Evolutionary conservation across 2,329 filamentous ascomycete genomes (phyloP).

Genomic region (Epicoccum sorghinum): DNA sequence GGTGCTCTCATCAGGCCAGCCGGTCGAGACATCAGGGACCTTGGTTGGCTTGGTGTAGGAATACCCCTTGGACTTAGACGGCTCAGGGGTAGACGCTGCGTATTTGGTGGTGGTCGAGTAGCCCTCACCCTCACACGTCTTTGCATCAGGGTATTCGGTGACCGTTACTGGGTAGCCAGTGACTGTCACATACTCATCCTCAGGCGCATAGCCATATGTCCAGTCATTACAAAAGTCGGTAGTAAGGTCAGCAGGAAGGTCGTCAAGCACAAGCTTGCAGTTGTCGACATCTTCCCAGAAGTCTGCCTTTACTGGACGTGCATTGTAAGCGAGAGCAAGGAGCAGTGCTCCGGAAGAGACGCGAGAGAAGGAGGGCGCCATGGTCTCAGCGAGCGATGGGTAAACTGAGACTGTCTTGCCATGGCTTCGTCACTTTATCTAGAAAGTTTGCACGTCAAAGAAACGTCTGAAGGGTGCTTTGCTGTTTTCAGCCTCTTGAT

Average conservation of each 20-base stretch:
- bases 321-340: constrained; percentile 16
- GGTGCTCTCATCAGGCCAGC: no score
- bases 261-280: constrained; percentile 15
- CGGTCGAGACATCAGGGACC: no score
- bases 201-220: constrained; percentile 4
- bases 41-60: neutral
- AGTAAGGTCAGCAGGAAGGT: constrained; percentile 5
- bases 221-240: constrained; percentile 12
- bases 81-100: constrained; percentile 1
- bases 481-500: constrained; percentile 11
- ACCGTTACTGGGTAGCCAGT: constrained; percentile 7
- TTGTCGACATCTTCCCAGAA: constrained; percentile 18
- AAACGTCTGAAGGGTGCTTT: neutral
- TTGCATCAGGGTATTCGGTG: constrained; percentile 12
- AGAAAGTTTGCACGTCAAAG: constrained; percentile 1
- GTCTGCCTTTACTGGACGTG: constrained; percentile 11
- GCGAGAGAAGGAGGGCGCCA: constrained; percentile 15
- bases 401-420: constrained; percentile 12
- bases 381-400: constrained; percentile 8
- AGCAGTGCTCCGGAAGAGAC: constrained; percentile 15
- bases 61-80: neutral
- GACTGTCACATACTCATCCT: constrained; percentile 5
- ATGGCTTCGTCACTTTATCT: constrained; percentile 12
- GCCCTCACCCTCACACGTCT: constrained; percentile 11
- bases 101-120: constrained; percentile 11